Conservation (phyloP, 202 grass and related monocot genomes). For the Alloteropsis angusta region DNA sequence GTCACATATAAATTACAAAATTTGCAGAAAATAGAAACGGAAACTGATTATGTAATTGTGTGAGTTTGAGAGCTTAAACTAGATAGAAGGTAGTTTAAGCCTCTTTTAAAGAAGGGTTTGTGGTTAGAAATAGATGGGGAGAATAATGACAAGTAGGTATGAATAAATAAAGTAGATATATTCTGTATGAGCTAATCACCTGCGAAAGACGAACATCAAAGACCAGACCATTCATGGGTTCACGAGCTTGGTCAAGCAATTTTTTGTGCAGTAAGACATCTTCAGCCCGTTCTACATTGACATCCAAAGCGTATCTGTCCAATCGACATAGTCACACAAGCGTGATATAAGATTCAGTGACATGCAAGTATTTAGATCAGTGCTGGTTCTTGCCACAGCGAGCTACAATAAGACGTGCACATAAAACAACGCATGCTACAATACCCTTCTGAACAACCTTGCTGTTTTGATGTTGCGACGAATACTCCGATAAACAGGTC, state of each 20-base stretch:
- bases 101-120: background rate
- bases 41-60: background rate
- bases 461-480: background rate
- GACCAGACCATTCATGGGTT: constrained; percentile 52
- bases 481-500: background rate
- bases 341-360: background rate
- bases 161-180: background rate
- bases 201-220: constrained; percentile 57
- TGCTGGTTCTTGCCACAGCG: background rate
- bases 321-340: background rate
- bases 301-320: constrained; percentile 77
- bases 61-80: background rate
- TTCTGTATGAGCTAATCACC: constrained; percentile 32
- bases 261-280: constrained; percentile 82
- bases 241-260: constrained; percentile 66
- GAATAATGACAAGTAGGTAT: background rate
- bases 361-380: background rate
- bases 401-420: background rate
- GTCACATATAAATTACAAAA: background rate
- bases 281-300: constrained; percentile 73
- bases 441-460: background rate
- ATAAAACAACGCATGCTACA: background rate
- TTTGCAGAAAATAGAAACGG: background rate
- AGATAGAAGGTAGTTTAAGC: background rate
- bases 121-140: background rate